Base-by-base conservation (phyloP, 2,329 filamentous ascomycete species). In the Xylaria sp. region DNA sequence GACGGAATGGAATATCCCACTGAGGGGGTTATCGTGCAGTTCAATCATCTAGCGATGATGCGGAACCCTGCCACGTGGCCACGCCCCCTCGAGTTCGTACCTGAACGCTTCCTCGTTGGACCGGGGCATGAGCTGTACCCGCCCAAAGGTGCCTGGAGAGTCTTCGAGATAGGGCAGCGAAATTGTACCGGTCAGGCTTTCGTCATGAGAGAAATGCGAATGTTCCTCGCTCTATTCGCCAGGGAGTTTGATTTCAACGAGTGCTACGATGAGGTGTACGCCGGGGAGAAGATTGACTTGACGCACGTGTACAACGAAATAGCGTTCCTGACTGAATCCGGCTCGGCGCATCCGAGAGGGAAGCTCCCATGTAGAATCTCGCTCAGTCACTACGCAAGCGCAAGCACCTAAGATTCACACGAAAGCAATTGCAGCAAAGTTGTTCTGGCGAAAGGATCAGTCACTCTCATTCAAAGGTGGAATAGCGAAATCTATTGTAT, bases 151-250 rank as follows among this genome's bases (percentile, higher is more conserved):
- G 85, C 84, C 0, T 88, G 79, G 78, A 78, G 84, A 8, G 78
- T 82, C 0, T 88, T 88, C 70, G 83, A 84, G 66, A 77, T 80
- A 58, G 85, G 86, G 0, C 77, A 80, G 2, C 73, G 85, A 12
- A 83, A 82, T 54, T 89, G 85, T 67, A 80, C 87, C 9, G 86
- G 85, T 0, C 83, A 87, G 70, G 79, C 68, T 0, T 69, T 74
- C 47, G 72, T 72, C 12, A 51, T 73, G 53, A 73, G 72, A 47
- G 72, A 73, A 52, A 25, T 73, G 2, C 70, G 68, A 47, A 68
- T 64, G 19, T 72, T 73, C 51, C 67, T 74, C 14, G 67, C 69
- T 12, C 49, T 74, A 5, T 35, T 73, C 8, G 66, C 64, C 9
- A 64, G 72, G 37, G 71, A 73, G 59, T 74, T 74, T 37, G 67